A percentile compares a stretch with the other conserved stretches of the same genome.
These are phyloP conservation scores for Baudoinia panamericana DNA, from an alignment of 495 filamentous ascomycete genomes.

Conservation along the genomic window DNA sequence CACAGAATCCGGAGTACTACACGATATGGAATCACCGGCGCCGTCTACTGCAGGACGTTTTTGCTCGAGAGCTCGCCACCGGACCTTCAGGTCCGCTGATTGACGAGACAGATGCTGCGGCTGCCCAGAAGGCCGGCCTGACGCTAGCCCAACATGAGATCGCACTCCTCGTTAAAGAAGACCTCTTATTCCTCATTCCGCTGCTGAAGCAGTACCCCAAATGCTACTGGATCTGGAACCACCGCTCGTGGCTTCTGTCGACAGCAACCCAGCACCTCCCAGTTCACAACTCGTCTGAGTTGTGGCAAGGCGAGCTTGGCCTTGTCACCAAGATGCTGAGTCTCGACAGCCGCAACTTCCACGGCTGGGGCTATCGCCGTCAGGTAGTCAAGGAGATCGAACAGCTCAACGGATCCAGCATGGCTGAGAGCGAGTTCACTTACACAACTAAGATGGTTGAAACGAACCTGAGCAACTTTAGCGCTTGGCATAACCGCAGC, in stretches of 20 bases:
- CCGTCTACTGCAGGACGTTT: conserved; percentile 41
- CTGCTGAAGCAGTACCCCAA: conserved; percentile 78
- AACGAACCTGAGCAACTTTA: conserved; percentile 80
- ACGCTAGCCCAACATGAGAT: conserved; percentile 12
- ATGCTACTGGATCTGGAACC: conserved; percentile 99
- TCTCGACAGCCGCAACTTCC: conserved; percentile 84
- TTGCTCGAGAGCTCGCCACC: conserved; percentile 18
- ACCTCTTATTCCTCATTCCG: conserved; percentile 69
- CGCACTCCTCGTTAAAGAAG: conserved; percentile 38
- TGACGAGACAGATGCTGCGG: neutral
- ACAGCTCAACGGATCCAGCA: conserved; percentile 33
- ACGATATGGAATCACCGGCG: conserved; percentile 96
- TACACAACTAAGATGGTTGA: conserved; percentile 84
- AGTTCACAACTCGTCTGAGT: conserved; percentile 35
- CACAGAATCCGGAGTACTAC: conserved; percentile 91
- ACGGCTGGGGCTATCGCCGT: conserved; percentile 88
- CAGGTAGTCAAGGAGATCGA: conserved; percentile 59
- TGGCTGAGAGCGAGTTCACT: conserved; percentile 68
- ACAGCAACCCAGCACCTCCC: conserved; percentile 53
- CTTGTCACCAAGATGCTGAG: conserved; percentile 75
- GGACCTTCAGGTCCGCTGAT: neutral
- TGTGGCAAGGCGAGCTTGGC: conserved; percentile 75
- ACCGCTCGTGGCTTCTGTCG: conserved; percentile 75
- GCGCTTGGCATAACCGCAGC: conserved; percentile 85
- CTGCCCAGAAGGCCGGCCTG: neutral